Base-by-base conservation (phyloP, 2,329 filamentous ascomycete genomes). In the Colletotrichum sidae region DNA sequence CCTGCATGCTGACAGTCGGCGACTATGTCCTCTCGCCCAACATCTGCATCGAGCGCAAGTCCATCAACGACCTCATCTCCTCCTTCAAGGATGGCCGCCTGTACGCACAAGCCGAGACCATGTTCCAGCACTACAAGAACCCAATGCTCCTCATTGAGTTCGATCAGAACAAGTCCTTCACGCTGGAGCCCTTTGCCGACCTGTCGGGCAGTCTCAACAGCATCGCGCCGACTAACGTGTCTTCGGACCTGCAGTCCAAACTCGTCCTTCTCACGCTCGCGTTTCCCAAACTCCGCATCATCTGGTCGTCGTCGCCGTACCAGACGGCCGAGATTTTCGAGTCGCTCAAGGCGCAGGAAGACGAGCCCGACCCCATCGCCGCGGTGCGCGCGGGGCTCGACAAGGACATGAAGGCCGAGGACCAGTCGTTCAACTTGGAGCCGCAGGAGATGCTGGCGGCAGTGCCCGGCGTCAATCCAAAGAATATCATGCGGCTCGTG, bases 251-350 rank as follows among this genome's bases (percentile, higher is more conserved):
- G 38, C 96, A 99, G 76, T 91, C 91, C 68, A 96, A 97, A 78
- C 84, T 99, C 50, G 96, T 97, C 11, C 88, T 98, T 49, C 86
- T 99, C 17, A 97, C 94, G 0, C 86, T 99, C 6, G 92, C 95
- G 0, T 99, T 98, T 72, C 96, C 96, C 0, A 88, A 88, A 25
- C 85, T 99, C 53, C 91, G 93, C 69, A 92, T 99, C 71, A 93
- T 99, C 71, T 99, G 96, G 96, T 96, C 92, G 8, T 92, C 88
- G 8, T 94, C 91, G 10, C 95, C 96, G 0, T 97, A 97, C 74
- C 94, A 99, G 77, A 98, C 96, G 0, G 96, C 96, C 1, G 94
- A 98, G 80, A 98, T 99, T 68, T 98, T 99, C 75, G 91, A 94
- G 72, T 90, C 93, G 70, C 86, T 99, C 59, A 99, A 99, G 81